Conservation (phyloP, 192 early-diverging fungal species). For the Phlyctochytrium arcticum region DNA sequence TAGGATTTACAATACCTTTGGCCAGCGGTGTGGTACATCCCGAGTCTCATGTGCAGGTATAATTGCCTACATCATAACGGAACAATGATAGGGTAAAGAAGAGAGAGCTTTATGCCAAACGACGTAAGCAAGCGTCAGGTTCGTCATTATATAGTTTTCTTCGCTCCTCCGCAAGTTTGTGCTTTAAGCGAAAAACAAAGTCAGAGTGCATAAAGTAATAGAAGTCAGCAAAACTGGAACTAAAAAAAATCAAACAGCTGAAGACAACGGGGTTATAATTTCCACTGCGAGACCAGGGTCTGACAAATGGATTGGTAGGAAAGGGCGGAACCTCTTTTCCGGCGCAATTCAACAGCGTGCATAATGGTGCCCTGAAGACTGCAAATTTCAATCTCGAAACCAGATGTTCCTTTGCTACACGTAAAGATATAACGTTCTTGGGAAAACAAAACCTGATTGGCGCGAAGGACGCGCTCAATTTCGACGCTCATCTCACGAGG, state of each 20-base stretch:
- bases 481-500: constrained; percentile 34
- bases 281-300: constrained; percentile 36
- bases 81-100: no score
- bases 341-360: constrained; percentile 40
- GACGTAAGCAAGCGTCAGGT: no score
- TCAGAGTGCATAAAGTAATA: no score
- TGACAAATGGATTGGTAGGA: constrained; percentile 40
- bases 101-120: no score
- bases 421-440: constrained; percentile 25
- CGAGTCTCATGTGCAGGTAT: no score
- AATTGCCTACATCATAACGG: no score
- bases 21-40: no score
- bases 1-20: no score
- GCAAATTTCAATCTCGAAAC: constrained; percentile 44
- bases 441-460: constrained; percentile 11
- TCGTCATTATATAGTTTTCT: no score
- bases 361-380: constrained; percentile 36
- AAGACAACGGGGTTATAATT: constrained; percentile 24
- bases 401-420: constrained; percentile 16
- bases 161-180: no score
- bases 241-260: background rate
- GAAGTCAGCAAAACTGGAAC: no score
- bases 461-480: constrained; percentile 32
- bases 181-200: no score
- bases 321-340: constrained; percentile 38